phyloP scores from a whole-genome alignment of 2,329 filamentous ascomycete genomes.

The Scedosporium dehoogii region DNA sequence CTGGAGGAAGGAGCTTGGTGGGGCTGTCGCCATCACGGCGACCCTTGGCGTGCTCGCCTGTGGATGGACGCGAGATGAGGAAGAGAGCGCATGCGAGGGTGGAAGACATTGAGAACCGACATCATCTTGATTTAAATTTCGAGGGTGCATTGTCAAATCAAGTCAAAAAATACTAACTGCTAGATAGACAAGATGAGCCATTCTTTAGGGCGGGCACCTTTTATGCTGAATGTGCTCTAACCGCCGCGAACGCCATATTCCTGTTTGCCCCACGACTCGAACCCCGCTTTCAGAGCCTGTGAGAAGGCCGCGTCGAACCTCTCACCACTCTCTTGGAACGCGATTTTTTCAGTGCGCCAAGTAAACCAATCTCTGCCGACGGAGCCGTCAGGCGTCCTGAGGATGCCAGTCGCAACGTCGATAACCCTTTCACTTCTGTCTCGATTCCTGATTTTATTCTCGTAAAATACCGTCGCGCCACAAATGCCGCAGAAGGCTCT shows the following conservation, averaged over 20 bases:
- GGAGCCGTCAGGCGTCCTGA: conserved; percentile 32
- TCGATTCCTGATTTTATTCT: conserved; percentile 16
- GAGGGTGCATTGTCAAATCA: too few relatives aligned
- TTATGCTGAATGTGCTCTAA: too few relatives aligned
- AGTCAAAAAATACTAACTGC: too few relatives aligned
- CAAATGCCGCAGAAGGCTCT: conserved; percentile 36
- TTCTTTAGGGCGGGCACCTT: too few relatives aligned
- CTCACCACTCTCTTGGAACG: conserved; percentile 22
- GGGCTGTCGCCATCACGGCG: too few relatives aligned
- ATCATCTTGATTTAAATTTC: too few relatives aligned
- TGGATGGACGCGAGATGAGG: too few relatives aligned
- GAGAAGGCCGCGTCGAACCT: conserved; percentile 26
- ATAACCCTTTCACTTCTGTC: conserved; percentile 24
- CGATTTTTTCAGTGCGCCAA: conserved; percentile 29
- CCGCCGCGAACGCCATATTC: conserved; percentile 18
- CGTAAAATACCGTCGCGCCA: conserved; percentile 33
- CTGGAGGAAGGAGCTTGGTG: too few relatives aligned
- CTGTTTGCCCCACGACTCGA: conserved; percentile 25
- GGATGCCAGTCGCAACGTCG: conserved; percentile 31
- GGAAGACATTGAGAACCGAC: too few relatives aligned
- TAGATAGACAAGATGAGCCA: too few relatives aligned
- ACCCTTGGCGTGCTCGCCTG: too few relatives aligned
- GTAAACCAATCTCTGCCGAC: conserved; percentile 35
- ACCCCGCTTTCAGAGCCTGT: conserved; percentile 24
- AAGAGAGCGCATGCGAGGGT: too few relatives aligned